Conservation (phyloP, 2,329 filamentous ascomycete species). For the Xylariaceae sp. region DNA sequence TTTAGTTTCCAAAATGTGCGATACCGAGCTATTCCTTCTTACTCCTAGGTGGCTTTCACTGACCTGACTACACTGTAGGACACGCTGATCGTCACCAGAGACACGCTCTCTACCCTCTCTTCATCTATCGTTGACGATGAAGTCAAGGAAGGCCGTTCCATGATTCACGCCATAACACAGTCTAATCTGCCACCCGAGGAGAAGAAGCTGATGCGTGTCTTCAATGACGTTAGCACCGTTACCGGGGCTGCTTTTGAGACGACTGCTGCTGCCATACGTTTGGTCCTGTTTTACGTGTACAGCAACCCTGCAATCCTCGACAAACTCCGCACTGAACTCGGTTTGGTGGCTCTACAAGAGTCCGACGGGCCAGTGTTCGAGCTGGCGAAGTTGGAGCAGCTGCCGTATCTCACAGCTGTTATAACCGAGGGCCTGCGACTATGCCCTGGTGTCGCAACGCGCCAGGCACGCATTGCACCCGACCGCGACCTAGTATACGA, state of each 20-base stretch:
- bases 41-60: too few relatives aligned
- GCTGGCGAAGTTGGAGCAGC: too few relatives aligned
- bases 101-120: too few relatives aligned
- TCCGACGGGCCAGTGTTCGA: too few relatives aligned
- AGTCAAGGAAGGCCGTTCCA: too few relatives aligned
- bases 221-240: conserved; percentile 1
- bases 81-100: too few relatives aligned
- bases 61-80: too few relatives aligned
- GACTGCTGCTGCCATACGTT: neutral
- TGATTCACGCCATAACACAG: neutral
- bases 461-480: conserved; percentile 47
- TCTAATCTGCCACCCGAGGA: neutral
- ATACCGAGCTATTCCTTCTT: too few relatives aligned
- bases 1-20: too few relatives aligned
- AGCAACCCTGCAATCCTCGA: conserved; percentile 1
- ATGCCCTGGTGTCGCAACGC: conserved; percentile 44
- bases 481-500: conserved; percentile 26
- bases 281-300: neutral
- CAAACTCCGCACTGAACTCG: conserved; percentile 11
- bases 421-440: conserved; percentile 50
- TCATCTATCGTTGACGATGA: too few relatives aligned
- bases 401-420: conserved; percentile 47
- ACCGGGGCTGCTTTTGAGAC: conserved; percentile 10
- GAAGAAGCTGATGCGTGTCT: conserved; percentile 1
- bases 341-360: too few relatives aligned